Conservation (phyloP, 2,329 filamentous ascomycete species). For the Mariannaea elegans region DNA sequence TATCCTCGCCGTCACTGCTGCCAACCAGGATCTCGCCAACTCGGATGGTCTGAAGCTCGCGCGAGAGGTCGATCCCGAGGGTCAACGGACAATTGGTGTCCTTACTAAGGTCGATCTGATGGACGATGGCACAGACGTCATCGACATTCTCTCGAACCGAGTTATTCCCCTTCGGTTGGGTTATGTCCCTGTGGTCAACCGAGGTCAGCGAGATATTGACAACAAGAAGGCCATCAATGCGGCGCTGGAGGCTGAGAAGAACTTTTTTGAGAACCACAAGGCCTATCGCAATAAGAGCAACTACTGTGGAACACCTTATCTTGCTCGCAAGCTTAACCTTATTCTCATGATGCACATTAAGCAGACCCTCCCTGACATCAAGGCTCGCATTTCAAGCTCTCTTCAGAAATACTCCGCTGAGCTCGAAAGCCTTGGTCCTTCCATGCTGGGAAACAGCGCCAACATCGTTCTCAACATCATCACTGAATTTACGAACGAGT, state of each 20-base stretch:
- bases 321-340: conserved; percentile 95
- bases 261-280: conserved; percentile 98
- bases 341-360: conserved; percentile 99
- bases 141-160: conserved; percentile 96
- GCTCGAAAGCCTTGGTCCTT: conserved; percentile 85
- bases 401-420: conserved; percentile 91
- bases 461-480: conserved; percentile 99
- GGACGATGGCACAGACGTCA: conserved; percentile 98
- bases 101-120: conserved; percentile 98
- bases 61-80: conserved; percentile 95
- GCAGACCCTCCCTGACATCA: conserved; percentile 98
- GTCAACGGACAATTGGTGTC: conserved; percentile 97
- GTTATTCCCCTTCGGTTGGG: conserved; percentile 95
- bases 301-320: conserved; percentile 97
- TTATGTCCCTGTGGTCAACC: conserved; percentile 97
- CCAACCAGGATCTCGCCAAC: conserved; percentile 98
- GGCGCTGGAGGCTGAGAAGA: conserved; percentile 92
- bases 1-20: conserved; percentile 93
- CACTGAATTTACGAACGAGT: conserved; percentile 98
- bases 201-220: conserved; percentile 97
- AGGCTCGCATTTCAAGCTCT: conserved; percentile 92
- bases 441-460: conserved; percentile 92
- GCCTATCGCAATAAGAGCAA: conserved; percentile 98
- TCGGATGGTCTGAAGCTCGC: conserved; percentile 97
- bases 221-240: conserved; percentile 95